These are phyloP conservation scores for Symbiodinium natans DNA, from an alignment of 73 alveolate species.

Conservation along the genomic window DNA sequence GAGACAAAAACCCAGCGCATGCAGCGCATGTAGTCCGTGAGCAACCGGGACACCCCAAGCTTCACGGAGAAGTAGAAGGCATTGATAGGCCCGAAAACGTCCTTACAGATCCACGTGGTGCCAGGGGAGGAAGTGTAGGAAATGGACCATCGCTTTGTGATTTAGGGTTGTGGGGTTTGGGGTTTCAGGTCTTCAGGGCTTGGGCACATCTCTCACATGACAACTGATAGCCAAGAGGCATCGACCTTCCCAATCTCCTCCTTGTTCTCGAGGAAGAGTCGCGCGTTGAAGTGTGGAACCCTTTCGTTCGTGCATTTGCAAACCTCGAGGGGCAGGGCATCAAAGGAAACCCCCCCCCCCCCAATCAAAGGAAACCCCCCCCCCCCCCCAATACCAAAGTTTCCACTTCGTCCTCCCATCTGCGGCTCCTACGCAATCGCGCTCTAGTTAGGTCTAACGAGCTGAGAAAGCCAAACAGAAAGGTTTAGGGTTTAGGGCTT, in stretches of 20 bases:
- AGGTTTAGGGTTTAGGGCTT: no score
- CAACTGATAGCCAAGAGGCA: slow-evolving; percentile 9
- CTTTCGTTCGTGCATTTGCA: slow-evolving; percentile 88
- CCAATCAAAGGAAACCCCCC: background rate
- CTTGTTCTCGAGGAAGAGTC: slow-evolving; percentile 88
- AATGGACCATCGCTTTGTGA: background rate
- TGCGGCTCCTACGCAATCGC: background rate
- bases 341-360: no score
- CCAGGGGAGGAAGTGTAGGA: background rate
- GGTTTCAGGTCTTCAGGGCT: no score
- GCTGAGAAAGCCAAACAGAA: background rate
- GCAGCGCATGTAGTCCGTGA: no score
- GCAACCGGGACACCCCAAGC: background rate
- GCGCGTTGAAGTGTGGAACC: slow-evolving; percentile 92
- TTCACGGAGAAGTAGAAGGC: slow-evolving; percentile 87
- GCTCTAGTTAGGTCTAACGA: background rate
- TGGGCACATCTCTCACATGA: no score
- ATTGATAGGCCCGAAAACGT: slow-evolving; percentile 90
- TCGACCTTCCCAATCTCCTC: slow-evolving; percentile 92
- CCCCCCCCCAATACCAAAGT: background rate
- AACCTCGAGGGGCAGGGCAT: slow-evolving; percentile 35
- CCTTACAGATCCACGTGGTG: slow-evolving; percentile 1
- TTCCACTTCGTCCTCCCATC: background rate
- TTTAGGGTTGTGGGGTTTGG: no score
- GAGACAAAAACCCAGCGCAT: no score